Base-by-base conservation (phyloP, 2,329 filamentous ascomycete species). In the Colletotrichum filicis region DNA sequence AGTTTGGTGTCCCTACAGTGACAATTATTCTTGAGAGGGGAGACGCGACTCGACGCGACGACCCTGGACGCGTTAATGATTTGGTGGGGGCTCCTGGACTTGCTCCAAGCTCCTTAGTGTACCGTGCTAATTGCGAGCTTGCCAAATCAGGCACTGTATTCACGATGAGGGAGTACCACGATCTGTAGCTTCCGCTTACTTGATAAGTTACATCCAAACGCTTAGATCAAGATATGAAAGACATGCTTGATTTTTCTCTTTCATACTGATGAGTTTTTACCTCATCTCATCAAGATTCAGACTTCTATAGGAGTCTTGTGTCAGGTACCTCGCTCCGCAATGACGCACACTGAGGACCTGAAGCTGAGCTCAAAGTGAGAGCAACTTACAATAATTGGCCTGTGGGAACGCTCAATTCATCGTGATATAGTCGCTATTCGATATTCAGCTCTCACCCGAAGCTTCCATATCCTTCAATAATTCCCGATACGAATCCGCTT, bases 401-500 rank as follows among this genome's bases (percentile, higher is more conserved):
- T 22, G 0, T 49, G 11, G 42, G 2, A n/a, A 16, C 19, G 19
- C 19, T 49, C 42, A 49, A 22, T 49, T 49, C 16, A 49, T 22
- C 8, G 42, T 22, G 19, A n/a, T 49, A n/a, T n/a, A 2, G 42
- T 49, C 3, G 42, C 0, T 22, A 5, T 11, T 5, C 4, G 19
- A n/a, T 3, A 3, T 11, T 24, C 32, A 80, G 22, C n/a, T 32
- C 53, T 59, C 53, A 7, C 8, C n/a, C 7, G 11, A 3, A 37
- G 22, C 62, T 28, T 80, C 83, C 83, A 88, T 85, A 75, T 84
- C 82, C 73, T 77, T 80, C 76, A 92, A 76, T 12, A 85, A 86
- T 59, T 79, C 79, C 69, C 88, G 89, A 78, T 95, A 91, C 85
- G 88, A 85, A 76, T 88, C 86, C 11, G 95, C 95, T 86, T 98